Percentiles rank a stretch among this genome's conserved stretches.
Conservation (phyloP, 2,329 filamentous ascomycete species). For the Aspergillus fumigatus region DNA sequence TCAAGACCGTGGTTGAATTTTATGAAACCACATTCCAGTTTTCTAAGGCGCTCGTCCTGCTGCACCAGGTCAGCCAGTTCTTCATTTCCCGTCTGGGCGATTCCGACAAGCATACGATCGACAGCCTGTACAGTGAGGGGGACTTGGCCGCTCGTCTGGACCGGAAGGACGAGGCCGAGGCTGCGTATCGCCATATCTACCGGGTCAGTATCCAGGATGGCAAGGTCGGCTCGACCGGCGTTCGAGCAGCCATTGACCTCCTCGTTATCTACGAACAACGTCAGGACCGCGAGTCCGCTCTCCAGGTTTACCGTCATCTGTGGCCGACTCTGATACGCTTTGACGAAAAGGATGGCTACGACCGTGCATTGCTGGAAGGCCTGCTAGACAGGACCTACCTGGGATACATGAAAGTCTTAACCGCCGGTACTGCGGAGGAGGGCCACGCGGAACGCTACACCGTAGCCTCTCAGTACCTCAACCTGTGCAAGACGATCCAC, state of each 20-base stretch:
- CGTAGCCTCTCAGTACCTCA: slow-evolving; percentile 47
- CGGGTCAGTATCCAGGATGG: slow-evolving; percentile 27
- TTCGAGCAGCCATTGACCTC: slow-evolving; percentile 45
- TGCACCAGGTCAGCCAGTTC: slow-evolving; percentile 31
- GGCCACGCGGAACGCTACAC: slow-evolving; percentile 44
- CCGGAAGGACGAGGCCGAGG: slow-evolving; percentile 25
- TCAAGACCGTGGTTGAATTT: slow-evolving; percentile 34
- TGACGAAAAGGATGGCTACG: slow-evolving; percentile 38
- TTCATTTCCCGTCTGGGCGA: slow-evolving; percentile 26
- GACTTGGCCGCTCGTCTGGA: slow-evolving; percentile 44
- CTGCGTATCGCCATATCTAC: slow-evolving; percentile 46
- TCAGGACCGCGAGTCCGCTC: slow-evolving; percentile 43
- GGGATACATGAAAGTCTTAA: slow-evolving; percentile 47
- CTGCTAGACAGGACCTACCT: slow-evolving; percentile 45
- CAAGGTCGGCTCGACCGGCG: slow-evolving; percentile 36
- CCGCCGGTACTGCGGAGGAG: slow-evolving; percentile 37
- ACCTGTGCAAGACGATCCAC: slow-evolving; percentile 41
- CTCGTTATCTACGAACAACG: slow-evolving; percentile 44
- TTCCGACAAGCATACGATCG: slow-evolving; percentile 43
- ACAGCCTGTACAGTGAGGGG: slow-evolving; percentile 46
- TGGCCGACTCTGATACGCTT: slow-evolving; percentile 47
- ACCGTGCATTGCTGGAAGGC: slow-evolving; percentile 32
- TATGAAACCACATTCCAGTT: slow-evolving; percentile 36
- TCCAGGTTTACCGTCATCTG: slow-evolving; percentile 43
- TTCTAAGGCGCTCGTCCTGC: slow-evolving; percentile 25